A percentile compares a stretch with the other conserved stretches of the same genome.
Evolutionary conservation across 306 rosid species (phyloP).

Genomic region (Ochetophila trinervis): DNA sequence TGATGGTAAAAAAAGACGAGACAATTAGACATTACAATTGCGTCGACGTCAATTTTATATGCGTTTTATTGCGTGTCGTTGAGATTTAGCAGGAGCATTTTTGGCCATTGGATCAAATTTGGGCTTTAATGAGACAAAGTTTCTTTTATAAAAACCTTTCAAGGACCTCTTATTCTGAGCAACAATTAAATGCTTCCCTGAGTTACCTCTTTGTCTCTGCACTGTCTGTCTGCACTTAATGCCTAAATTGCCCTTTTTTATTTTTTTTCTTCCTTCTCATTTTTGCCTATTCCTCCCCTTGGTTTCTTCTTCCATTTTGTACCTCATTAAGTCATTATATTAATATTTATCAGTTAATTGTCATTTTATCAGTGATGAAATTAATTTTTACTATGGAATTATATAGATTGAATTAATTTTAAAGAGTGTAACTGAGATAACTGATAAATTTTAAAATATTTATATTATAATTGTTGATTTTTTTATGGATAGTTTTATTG

Average conservation of each 20-base stretch:
- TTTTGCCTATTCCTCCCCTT: too few species aligned
- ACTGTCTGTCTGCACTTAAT: slow-evolving; percentile 32
- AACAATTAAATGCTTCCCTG: slow-evolving; percentile 36
- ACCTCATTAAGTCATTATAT: too few species aligned
- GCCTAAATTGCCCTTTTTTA: slow-evolving; percentile 22
- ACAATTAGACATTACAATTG: slow-evolving; percentile 5
- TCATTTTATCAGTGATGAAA: too few species aligned
- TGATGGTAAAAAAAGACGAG: background rate
- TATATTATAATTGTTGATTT: too few species aligned
- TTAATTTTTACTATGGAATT: too few species aligned
- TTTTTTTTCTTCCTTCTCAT: too few species aligned
- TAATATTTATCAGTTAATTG: too few species aligned
- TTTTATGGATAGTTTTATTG: too few species aligned
- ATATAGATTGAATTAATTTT: too few species aligned
- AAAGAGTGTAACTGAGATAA: too few species aligned
- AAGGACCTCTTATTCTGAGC: slow-evolving; percentile 42
- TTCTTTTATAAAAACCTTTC: background rate
- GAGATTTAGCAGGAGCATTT: background rate
- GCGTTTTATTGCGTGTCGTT: slow-evolving; percentile 11
- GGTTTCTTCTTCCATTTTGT: too few species aligned
- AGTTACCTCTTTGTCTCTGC: slow-evolving; percentile 59
- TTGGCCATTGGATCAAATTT: slow-evolving; percentile 33
- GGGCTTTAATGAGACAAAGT: background rate
- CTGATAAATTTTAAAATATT: too few species aligned
- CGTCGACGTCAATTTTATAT: slow-evolving; percentile 28